These are phyloP conservation scores for Venturia pyrina DNA, from an alignment of 2,329 filamentous ascomycete species.

Conservation along the genomic window DNA sequence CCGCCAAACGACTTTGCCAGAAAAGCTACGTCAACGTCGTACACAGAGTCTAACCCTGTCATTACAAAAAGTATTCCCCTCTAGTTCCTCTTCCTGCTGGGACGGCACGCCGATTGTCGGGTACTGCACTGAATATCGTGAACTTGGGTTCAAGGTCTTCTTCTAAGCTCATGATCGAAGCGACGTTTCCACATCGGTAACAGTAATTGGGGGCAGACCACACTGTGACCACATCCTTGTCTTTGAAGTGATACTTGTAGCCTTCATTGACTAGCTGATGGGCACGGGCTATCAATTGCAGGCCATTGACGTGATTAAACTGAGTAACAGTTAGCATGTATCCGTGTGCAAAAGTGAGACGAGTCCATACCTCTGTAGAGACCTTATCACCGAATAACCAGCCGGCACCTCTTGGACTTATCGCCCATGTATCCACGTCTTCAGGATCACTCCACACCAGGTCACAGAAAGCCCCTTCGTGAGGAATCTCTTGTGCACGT, in stretches of 20 bases:
- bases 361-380: constrained; percentile 46
- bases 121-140: constrained; percentile 84
- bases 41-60: neutral
- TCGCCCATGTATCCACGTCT: constrained; percentile 58
- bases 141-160: constrained; percentile 82
- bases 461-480: constrained; percentile 97
- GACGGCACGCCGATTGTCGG: constrained; percentile 71
- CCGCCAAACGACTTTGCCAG: neutral
- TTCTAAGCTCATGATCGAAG: constrained; percentile 79
- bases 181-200: constrained; percentile 87
- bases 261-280: constrained; percentile 70
- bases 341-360: neutral
- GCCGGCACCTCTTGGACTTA: constrained; percentile 58
- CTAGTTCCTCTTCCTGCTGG: constrained; percentile 50
- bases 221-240: constrained; percentile 82
- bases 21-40: constrained; percentile 1
- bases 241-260: constrained; percentile 87
- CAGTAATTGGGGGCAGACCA: constrained; percentile 95
- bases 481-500: constrained; percentile 84
- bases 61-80: constrained; percentile 41
- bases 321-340: constrained; percentile 18
- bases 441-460: constrained; percentile 86
- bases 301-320: constrained; percentile 67
- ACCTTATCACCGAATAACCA: constrained; percentile 64
- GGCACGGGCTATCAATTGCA: constrained; percentile 61